Conservation (phyloP, 2,329 filamentous ascomycete species). For the Decorospora gaudefroyi region DNA sequence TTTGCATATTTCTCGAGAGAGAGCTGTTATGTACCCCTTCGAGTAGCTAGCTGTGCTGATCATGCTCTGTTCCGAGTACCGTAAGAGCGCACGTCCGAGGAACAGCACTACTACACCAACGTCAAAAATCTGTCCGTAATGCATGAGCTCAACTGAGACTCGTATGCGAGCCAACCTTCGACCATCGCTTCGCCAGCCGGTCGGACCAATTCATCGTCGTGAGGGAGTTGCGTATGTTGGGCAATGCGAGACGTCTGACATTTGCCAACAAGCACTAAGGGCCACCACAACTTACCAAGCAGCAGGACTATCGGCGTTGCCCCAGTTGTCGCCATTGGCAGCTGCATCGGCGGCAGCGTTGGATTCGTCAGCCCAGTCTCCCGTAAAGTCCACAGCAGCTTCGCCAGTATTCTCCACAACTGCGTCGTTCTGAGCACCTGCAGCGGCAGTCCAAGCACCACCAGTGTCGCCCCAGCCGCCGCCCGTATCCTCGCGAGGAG, state of each 20-base stretch:
- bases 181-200: too few relatives aligned
- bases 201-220: too few relatives aligned
- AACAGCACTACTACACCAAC: too few relatives aligned
- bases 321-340: slow-evolving; percentile 15
- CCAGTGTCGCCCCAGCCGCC: slow-evolving; percentile 31
- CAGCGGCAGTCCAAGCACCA: slow-evolving; percentile 20
- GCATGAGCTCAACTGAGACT: too few relatives aligned
- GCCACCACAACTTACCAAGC: slow-evolving; percentile 14
- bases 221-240: slow-evolving; percentile 2
- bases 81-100: too few relatives aligned
- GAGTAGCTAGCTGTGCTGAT: too few relatives aligned
- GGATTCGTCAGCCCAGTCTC: slow-evolving; percentile 26
- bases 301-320: slow-evolving; percentile 5
- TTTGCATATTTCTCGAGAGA: too few relatives aligned
- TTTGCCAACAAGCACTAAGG: slow-evolving; percentile 4
- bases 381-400: slow-evolving; percentile 16
- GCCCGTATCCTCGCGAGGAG: slow-evolving; percentile 29
- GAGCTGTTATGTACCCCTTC: too few relatives aligned
- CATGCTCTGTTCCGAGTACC: too few relatives aligned
- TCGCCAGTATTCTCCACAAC: slow-evolving; percentile 24
- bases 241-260: neutral
- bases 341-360: slow-evolving; percentile 16
- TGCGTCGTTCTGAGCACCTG: slow-evolving; percentile 28
- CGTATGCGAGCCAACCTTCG: too few relatives aligned
- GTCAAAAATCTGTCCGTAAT: too few relatives aligned